These are phyloP conservation scores for Lactifluus pinguis DNA, from an alignment of 768 basidiomycete genomes.

Conservation along the genomic window DNA sequence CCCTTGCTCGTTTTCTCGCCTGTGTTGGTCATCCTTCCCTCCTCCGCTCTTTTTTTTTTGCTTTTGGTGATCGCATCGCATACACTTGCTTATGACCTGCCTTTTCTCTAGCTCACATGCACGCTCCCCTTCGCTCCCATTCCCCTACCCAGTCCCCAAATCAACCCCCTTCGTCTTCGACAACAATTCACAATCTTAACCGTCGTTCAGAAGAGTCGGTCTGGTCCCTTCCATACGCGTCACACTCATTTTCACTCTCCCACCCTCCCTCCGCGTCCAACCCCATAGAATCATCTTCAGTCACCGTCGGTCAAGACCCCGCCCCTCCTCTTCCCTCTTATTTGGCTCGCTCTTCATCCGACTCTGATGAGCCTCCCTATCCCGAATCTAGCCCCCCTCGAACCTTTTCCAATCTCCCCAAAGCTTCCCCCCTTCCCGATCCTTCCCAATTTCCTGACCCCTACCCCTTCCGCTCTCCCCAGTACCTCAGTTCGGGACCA, in stretches of 20 bases:
- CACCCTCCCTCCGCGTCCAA: slow-evolving; percentile 6
- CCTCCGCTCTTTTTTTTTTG: neutral
- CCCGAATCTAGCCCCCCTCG: slow-evolving; percentile 28
- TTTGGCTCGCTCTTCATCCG: slow-evolving; percentile 33
- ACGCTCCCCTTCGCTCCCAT: slow-evolving; percentile 22
- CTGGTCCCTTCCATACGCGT: slow-evolving; percentile 22
- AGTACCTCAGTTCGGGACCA: slow-evolving; percentile 34
- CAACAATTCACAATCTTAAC: slow-evolving; percentile 9
- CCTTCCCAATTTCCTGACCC: slow-evolving; percentile 65
- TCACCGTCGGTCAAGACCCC: slow-evolving; percentile 20
- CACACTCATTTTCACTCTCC: slow-evolving; percentile 20
- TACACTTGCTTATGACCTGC: neutral
- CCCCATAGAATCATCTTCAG: slow-evolving; percentile 25
- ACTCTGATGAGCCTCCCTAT: slow-evolving; percentile 31
- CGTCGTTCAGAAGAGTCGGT: slow-evolving; percentile 21
- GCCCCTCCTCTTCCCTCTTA: slow-evolving; percentile 27
- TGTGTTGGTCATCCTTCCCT: neutral
- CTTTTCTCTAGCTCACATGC: slow-evolving; percentile 11
- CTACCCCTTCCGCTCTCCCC: slow-evolving; percentile 50
- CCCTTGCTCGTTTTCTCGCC: neutral
- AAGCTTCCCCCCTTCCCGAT: slow-evolving; percentile 46
- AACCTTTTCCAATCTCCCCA: slow-evolving; percentile 33
- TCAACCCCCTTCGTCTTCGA: slow-evolving; percentile 1
- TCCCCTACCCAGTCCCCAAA: slow-evolving; percentile 18
- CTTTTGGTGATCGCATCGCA: neutral